Base-by-base conservation (phyloP, 2,329 filamentous ascomycete species). In the Coniochaeta sp. region DNA sequence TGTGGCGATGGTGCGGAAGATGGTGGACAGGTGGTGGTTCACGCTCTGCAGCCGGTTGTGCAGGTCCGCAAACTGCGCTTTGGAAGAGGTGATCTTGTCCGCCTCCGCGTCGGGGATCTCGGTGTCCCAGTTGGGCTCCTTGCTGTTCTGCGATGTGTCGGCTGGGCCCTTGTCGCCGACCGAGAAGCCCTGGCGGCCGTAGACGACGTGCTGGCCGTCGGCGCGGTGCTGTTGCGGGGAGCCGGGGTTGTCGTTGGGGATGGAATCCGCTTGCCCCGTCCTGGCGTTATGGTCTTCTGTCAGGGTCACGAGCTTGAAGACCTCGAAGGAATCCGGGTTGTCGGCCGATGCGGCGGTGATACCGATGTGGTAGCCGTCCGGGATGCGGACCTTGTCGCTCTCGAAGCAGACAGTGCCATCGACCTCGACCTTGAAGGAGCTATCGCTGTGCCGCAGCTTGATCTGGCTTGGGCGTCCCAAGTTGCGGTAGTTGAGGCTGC, bases 281-380 rank as follows among this genome's bases (percentile, higher is more conserved):
- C n/a, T 26, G 22, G 3, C 47, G 57, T 74, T 69, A 60, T 68
- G 71, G 33, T 72, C 71, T 28, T 85, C 82, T 12, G 83, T 87
- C 69, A 87, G 85, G 58, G 95, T 84, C 38, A 89, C 81, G 70
- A 98, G 83, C 72, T 93, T 96, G 80, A 93, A 95, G 65, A 96
- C 74, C 75, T 99, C 95, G 69, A 97, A 96, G 6, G 91, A 96
- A 76, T 99, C 95, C 0, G 95, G 92, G 68, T 87, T 93, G 66
- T 98, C 93, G 33, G 91, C 90, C 3, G 91, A 93, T 17, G 91
- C 90, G 47, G 93, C 95, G 14, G 89, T 91, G 66, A 99, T 78
- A 67, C 95, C 95, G 66, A 96, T 90, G 71, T 84, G 83, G 77
- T 98, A 96, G 66, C 90, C 90, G 1, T 81, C 68, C 3, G 93